Conservation (phyloP, 805 yeast species). For the Yamadazyma endophytica region DNA sequence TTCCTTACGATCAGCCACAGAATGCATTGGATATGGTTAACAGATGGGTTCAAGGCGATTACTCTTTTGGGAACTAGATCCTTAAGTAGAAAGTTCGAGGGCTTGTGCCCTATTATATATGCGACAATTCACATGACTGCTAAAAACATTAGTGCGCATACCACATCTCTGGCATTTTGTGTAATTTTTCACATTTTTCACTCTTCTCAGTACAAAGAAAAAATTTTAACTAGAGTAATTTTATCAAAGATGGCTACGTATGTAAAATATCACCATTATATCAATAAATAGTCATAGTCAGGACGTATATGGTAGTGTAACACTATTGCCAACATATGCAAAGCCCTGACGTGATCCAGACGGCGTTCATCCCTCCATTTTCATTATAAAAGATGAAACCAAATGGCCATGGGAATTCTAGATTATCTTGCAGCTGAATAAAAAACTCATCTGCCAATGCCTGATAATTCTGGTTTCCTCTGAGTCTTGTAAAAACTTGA, state of each 20-base stretch:
- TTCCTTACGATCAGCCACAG: conserved; percentile 85
- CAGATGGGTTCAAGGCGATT: conserved; percentile 78
- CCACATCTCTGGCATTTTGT: not conserved
- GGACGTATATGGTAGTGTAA: too few species aligned
- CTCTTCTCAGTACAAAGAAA: not conserved
- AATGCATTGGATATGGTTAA: conserved; percentile 76
- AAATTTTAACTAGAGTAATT: not conserved
- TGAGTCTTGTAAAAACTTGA: conserved; percentile 20
- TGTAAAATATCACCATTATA: conserved; percentile 11
- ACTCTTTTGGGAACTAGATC: conserved; percentile 20
- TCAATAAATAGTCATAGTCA: too few species aligned
- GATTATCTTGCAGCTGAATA: conserved; percentile 38
- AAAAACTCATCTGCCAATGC: conserved; percentile 35
- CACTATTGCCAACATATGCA: too few species aligned
- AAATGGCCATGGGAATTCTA: conserved; percentile 33
- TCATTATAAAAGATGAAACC: too few species aligned
- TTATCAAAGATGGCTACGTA: conserved; percentile 25
- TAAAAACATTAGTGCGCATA: too few species aligned
- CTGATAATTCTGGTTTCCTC: conserved; percentile 43
- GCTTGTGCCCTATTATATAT: too few species aligned
- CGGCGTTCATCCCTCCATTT: too few species aligned
- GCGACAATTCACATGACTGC: too few species aligned
- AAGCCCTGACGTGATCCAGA: too few species aligned
- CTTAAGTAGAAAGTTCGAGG: too few species aligned
- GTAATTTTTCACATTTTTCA: not conserved